These are phyloP conservation scores for Cryphonectria radicalis DNA, from an alignment of 2,329 filamentous ascomycete genomes.

Conservation along the genomic window DNA sequence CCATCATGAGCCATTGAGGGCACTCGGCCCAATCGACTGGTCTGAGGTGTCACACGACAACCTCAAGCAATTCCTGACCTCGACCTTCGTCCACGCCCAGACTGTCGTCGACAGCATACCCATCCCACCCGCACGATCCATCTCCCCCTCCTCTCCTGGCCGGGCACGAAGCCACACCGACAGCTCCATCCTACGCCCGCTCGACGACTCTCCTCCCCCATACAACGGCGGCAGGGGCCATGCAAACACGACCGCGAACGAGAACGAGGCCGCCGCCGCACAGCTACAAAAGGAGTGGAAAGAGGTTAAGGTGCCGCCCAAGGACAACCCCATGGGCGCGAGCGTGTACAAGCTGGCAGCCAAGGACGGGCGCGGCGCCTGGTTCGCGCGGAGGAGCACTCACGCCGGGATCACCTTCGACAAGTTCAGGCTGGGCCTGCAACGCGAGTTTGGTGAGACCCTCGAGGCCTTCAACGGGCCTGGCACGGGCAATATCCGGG, in stretches of 20 bases:
- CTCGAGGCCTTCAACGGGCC: conserved; percentile 60
- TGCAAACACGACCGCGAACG: conserved; percentile 30
- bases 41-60: conserved; percentile 48
- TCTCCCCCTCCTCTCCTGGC: conserved; percentile 54
- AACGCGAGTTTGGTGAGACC: conserved; percentile 79
- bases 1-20: conserved; percentile 63
- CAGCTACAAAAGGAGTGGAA: conserved; percentile 85
- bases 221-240: conserved; percentile 51
- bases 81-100: conserved; percentile 69
- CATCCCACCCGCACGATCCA: conserved; percentile 51
- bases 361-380: conserved; percentile 81
- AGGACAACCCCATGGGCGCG: conserved; percentile 77
- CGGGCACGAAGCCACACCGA: conserved; percentile 54
- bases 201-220: conserved; percentile 53
- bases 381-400: conserved; percentile 86
- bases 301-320: conserved; percentile 71
- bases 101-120: conserved; percentile 79
- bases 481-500: conserved; percentile 76
- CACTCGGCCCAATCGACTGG: conserved; percentile 61
- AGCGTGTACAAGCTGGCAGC: conserved; percentile 78
- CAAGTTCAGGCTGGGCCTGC: conserved; percentile 76
- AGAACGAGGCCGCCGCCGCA: conserved; percentile 41
- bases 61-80: conserved; percentile 57
- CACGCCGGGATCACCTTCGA: conserved; percentile 79
- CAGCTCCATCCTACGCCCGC: conserved; percentile 55